Percentiles rank a stretch among this genome's conserved stretches.
Evolutionary conservation across 73 alveolate genomes (phyloP).

Genomic region (Stentor coeruleus): DNA sequence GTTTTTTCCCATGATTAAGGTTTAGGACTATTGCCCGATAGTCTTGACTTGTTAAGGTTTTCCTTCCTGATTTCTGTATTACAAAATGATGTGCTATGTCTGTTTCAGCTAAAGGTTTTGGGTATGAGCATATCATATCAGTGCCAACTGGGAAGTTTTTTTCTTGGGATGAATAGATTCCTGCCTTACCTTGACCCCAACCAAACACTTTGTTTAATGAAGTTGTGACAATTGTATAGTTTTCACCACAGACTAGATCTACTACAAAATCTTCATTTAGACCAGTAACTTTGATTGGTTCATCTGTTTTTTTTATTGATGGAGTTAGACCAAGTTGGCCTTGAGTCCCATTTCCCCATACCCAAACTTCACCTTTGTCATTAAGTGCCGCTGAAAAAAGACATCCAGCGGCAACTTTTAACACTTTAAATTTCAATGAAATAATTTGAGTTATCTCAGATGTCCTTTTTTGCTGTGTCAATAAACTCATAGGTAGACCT

Average conservation of each 20-base stretch:
- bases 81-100: constrained; percentile 20
- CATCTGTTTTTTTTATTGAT: constrained; percentile 31
- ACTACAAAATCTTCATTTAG: constrained; percentile 40
- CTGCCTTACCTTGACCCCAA: constrained; percentile 85
- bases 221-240: constrained; percentile 61
- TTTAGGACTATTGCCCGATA: too few relatives aligned
- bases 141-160: neutral
- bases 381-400: constrained; percentile 67
- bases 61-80: too few relatives aligned
- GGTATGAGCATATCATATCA: neutral
- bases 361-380: constrained; percentile 61
- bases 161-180: neutral
- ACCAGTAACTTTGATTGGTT: constrained; percentile 41
- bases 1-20: too few relatives aligned
- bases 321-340: constrained; percentile 80
- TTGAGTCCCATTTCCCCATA: constrained; percentile 80
- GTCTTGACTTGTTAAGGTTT: too few relatives aligned
- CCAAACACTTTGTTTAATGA: constrained; percentile 62
- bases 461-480: neutral
- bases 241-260: constrained; percentile 74
- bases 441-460: neutral
- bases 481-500: constrained; percentile 27
- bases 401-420: constrained; percentile 68
- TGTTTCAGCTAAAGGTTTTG: neutral
- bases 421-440: constrained; percentile 8